Evolutionary conservation across 441 rosid species (phyloP).

Genomic region (Eruca vesicaria): DNA sequence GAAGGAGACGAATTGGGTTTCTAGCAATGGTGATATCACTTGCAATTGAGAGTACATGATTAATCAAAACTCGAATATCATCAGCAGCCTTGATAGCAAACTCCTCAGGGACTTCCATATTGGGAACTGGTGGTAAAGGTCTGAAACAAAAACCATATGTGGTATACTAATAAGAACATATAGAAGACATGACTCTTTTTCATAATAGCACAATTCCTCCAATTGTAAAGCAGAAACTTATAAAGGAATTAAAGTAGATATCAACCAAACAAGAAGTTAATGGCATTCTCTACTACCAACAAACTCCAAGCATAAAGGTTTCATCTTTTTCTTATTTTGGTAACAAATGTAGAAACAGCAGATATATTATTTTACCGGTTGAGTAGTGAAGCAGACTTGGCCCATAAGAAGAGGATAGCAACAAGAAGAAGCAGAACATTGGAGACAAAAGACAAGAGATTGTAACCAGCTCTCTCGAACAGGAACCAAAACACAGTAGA

Average conservation of each 20-base stretch:
- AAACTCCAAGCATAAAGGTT: background rate
- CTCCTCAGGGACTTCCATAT: slow-evolving; percentile 75
- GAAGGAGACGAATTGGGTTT: slow-evolving; percentile 55
- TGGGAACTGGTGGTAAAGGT: slow-evolving; percentile 88
- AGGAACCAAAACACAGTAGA: slow-evolving; percentile 65
- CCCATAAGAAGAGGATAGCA: slow-evolving; percentile 81
- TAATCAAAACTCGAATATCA: slow-evolving; percentile 49
- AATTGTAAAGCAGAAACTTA: background rate
- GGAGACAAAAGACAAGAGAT: slow-evolving; percentile 67
- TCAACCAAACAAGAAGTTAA: slow-evolving; percentile 9
- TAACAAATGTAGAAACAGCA: slow-evolving; percentile 3
- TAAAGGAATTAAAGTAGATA: background rate
- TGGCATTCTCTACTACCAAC: background rate
- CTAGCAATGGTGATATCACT: slow-evolving; percentile 65
- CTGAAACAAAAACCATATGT: slow-evolving; percentile 39
- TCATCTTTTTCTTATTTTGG: background rate
- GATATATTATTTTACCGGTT: slow-evolving; percentile 53
- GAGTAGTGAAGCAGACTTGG: slow-evolving; percentile 89
- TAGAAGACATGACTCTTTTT: background rate
- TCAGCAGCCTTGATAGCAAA: slow-evolving; percentile 51
- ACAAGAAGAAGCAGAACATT: slow-evolving; percentile 72
- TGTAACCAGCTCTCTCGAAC: slow-evolving; percentile 79
- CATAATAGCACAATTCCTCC: background rate
- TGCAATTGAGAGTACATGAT: slow-evolving; percentile 54
- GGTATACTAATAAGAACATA: background rate